phyloP scores from a whole-genome alignment of 169 alveolate genomes.

The Blepharisma undulans region DNA sequence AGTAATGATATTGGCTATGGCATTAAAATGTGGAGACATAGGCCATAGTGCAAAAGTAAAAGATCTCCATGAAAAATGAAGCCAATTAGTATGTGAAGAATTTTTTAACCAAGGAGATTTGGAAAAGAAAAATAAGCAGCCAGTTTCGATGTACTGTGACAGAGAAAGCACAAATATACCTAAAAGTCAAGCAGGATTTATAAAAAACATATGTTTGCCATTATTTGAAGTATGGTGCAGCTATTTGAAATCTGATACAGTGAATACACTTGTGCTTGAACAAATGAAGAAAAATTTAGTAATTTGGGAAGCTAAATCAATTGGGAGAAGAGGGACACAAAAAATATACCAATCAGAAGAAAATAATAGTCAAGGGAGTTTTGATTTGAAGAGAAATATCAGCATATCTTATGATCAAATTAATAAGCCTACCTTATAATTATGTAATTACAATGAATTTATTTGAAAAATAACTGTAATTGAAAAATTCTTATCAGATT shows the following conservation, averaged over 20 bases:
- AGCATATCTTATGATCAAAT: neutral
- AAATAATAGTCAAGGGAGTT: neutral
- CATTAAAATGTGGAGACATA: neutral
- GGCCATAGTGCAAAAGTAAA: neutral
- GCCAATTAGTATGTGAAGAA: neutral
- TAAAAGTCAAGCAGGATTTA: neutral
- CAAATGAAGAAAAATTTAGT: neutral
- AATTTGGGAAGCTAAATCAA: neutral
- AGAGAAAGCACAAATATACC: neutral
- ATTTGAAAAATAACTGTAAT: no score
- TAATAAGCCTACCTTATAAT: neutral
- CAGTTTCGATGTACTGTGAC: neutral
- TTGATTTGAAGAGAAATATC: neutral
- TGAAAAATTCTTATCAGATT: neutral
- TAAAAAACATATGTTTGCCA: neutral
- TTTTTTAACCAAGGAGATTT: neutral
- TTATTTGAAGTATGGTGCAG: neutral
- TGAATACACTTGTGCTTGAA: neutral
- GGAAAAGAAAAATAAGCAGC: neutral
- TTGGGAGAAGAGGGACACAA: neutral
- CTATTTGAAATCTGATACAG: neutral
- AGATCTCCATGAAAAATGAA: neutral
- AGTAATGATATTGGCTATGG: neutral
- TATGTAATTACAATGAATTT: neutral
- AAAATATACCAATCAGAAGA: neutral